phyloP scores from a whole-genome alignment of 345 rosid genomes.

The Syzygium aromaticum region DNA sequence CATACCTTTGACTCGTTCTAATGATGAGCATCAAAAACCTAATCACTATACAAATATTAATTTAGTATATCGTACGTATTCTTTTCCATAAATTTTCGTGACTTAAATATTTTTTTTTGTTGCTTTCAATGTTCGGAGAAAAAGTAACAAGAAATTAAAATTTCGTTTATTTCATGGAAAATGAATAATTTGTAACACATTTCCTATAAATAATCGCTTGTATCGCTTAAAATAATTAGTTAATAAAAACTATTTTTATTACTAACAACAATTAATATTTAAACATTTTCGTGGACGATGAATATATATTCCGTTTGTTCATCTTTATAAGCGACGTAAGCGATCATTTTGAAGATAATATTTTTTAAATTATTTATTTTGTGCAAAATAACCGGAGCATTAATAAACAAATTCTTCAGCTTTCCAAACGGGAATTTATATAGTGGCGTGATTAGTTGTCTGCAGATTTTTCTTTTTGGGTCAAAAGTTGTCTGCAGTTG shows the following conservation, averaged over 20 bases:
- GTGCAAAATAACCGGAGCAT: not conserved
- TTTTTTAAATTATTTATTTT: not conserved
- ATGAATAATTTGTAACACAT: not conserved
- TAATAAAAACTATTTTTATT: not conserved
- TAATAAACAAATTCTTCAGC: not conserved
- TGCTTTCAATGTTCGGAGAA: too few species aligned
- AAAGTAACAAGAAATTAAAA: not conserved
- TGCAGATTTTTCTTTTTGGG: too few species aligned
- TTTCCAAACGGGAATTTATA: not conserved
- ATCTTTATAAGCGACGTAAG: not conserved
- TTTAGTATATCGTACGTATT: too few species aligned
- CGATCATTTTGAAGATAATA: fast-evolving
- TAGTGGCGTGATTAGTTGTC: not conserved
- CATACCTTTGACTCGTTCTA: not conserved
- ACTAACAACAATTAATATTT: not conserved
- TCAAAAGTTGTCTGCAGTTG: not conserved
- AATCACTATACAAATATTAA: not conserved
- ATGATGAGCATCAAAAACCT: not conserved
- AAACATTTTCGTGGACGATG: not conserved
- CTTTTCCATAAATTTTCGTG: too few species aligned
- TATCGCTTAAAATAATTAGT: too few species aligned
- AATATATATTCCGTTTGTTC: not conserved
- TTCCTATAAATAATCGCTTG: too few species aligned
- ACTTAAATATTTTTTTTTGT: too few species aligned
- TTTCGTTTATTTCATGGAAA: too few species aligned